phyloP scores from a whole-genome alignment of 2,329 filamentous ascomycete species.

The Trichoderma citrinoviride region DNA sequence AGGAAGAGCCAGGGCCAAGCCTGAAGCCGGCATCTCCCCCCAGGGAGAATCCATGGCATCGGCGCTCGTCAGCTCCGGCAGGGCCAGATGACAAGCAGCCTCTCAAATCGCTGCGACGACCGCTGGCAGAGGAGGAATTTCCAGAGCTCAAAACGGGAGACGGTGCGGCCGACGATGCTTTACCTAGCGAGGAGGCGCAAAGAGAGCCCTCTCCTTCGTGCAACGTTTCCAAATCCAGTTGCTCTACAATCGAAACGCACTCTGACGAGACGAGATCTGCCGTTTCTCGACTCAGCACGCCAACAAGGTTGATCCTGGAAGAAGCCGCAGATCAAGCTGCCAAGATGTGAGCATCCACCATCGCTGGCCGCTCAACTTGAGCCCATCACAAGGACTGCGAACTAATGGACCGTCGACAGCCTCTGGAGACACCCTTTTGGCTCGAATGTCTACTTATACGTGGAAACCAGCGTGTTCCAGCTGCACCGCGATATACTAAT shows the following conservation, averaged over 20 bases:
- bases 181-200: slow-evolving; percentile 22
- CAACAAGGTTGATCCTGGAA: slow-evolving; percentile 28
- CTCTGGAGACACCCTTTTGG: slow-evolving; percentile 35
- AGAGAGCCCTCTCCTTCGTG: slow-evolving; percentile 20
- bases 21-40: slow-evolving; percentile 37
- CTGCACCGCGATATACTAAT: slow-evolving; percentile 38
- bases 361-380: not conserved
- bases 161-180: not conserved
- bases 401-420: slow-evolving; percentile 22
- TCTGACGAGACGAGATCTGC: not conserved
- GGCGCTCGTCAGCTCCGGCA: not conserved
- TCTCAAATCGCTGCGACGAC: not conserved
- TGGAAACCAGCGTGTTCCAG: slow-evolving; percentile 27
- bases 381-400: no score
- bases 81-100: not conserved
- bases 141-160: slow-evolving; percentile 25
- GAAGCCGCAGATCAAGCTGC: slow-evolving; percentile 31
- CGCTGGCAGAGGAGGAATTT: slow-evolving; percentile 19
- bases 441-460: slow-evolving; percentile 34
- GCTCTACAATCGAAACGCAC: not conserved
- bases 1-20: slow-evolving; percentile 17
- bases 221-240: slow-evolving; percentile 16
- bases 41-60: slow-evolving; percentile 35
- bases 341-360: slow-evolving; percentile 26
- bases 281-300: slow-evolving; percentile 16